A percentile compares a stretch with the other conserved stretches of the same genome.
Conservation (phyloP, 345 rosid species). For the Jatropha curcas region DNA sequence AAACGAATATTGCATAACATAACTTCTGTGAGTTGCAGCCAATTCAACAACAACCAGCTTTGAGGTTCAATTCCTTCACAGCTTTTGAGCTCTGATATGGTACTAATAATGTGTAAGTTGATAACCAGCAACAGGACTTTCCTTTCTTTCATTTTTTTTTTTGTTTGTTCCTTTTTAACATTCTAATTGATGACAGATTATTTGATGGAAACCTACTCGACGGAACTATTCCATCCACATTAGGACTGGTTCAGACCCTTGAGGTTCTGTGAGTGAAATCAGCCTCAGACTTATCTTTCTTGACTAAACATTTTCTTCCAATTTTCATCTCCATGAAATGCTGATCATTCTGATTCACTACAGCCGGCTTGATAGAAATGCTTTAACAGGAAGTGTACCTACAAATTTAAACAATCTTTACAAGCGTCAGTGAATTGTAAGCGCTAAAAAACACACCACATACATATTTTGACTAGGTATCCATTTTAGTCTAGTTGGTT, state of each 20-base stretch:
- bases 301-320: slow-evolving; percentile 1
- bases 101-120: slow-evolving; percentile 78
- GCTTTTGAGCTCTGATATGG: slow-evolving; percentile 75
- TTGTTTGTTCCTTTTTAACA: slow-evolving; percentile 10
- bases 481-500: too few relatives aligned
- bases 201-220: slow-evolving; percentile 74
- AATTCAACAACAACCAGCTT: slow-evolving; percentile 91
- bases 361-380: slow-evolving; percentile 98
- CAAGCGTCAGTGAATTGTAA: slow-evolving; percentile 70
- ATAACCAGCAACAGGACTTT: background rate
- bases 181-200: slow-evolving; percentile 52
- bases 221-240: slow-evolving; percentile 65
- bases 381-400: slow-evolving; percentile 60
- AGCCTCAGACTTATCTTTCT: background rate
- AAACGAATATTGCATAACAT: background rate
- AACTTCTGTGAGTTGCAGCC: slow-evolving; percentile 52
- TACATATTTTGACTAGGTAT: too few relatives aligned
- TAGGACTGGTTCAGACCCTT: slow-evolving; percentile 75
- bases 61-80: slow-evolving; percentile 66
- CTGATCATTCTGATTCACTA: slow-evolving; percentile 26
- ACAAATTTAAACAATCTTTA: slow-evolving; percentile 71
- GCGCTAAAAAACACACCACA: too few relatives aligned
- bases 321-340: background rate
- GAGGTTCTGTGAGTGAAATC: slow-evolving; percentile 90
- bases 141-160: background rate